Conservation (phyloP, 2,329 filamentous ascomycete genomes). For the Alternaria sp. region DNA sequence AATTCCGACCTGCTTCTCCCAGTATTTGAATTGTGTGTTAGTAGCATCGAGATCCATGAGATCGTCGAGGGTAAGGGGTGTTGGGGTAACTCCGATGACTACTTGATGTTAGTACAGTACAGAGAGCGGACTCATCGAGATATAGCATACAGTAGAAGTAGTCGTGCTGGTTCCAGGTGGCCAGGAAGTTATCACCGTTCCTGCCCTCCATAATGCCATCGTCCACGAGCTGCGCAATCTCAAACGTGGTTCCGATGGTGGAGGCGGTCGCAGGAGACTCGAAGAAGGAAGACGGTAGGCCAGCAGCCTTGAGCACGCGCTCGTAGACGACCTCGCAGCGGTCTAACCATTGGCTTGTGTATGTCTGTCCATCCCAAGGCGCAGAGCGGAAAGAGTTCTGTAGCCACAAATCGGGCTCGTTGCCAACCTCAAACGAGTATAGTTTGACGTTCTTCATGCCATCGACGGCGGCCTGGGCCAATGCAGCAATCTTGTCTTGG, state of each 20-base stretch:
- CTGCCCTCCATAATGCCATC: slow-evolving; percentile 51
- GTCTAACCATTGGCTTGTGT: slow-evolving; percentile 57
- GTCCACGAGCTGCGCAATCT: slow-evolving; percentile 53
- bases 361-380: slow-evolving; percentile 55
- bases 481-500: slow-evolving; percentile 52
- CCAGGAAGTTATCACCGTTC: slow-evolving; percentile 51
- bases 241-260: slow-evolving; percentile 61
- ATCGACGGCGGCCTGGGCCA: slow-evolving; percentile 52
- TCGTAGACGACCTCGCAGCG: slow-evolving; percentile 56
- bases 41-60: slow-evolving; percentile 58
- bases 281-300: slow-evolving; percentile 56
- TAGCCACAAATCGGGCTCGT: slow-evolving; percentile 54
- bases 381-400: slow-evolving; percentile 57
- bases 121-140: background rate
- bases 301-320: slow-evolving; percentile 55
- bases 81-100: slow-evolving; percentile 58
- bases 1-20: slow-evolving; percentile 55
- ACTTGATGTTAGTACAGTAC: slow-evolving; percentile 20
- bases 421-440: slow-evolving; percentile 55
- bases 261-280: slow-evolving; percentile 60
- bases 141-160: slow-evolving; percentile 58
- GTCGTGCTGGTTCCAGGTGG: slow-evolving; percentile 63
- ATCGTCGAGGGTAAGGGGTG: slow-evolving; percentile 54
- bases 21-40: slow-evolving; percentile 58
- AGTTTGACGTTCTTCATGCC: slow-evolving; percentile 51